phyloP scores from a whole-genome alignment of 345 rosid species.

The Gossypium herbaceum region DNA sequence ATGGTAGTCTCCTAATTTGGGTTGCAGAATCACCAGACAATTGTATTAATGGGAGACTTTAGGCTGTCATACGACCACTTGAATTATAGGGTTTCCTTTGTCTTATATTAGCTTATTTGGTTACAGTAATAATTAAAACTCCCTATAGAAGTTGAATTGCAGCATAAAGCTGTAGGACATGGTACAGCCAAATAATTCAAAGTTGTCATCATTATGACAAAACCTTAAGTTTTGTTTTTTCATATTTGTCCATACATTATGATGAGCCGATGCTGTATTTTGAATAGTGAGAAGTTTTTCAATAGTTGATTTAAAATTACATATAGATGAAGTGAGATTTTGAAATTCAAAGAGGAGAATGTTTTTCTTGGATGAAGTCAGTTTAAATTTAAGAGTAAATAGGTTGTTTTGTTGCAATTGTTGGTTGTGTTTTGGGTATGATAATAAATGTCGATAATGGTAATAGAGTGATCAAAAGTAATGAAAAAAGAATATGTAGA shows the following conservation, averaged over 20 bases:
- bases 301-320: too few species aligned
- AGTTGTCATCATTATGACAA: conserved; percentile 54
- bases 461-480: too few species aligned
- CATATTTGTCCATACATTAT: conserved; percentile 61
- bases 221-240: conserved; percentile 96
- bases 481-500: too few species aligned
- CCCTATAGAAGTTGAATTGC: conserved; percentile 26
- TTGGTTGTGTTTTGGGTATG: too few species aligned
- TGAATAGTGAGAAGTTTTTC: too few species aligned
- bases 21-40: conserved; percentile 17
- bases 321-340: too few species aligned
- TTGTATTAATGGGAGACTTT: conserved; percentile 17
- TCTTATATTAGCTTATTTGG: conserved; percentile 41
- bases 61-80: conserved; percentile 29
- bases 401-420: too few species aligned
- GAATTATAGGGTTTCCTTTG: conserved; percentile 28
- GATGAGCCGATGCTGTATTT: conserved; percentile 22
- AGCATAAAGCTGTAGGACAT: conserved; percentile 54
- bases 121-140: conserved; percentile 29
- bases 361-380: too few species aligned
- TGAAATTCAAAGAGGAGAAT: too few species aligned
- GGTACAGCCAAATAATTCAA: conserved; percentile 33
- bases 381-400: too few species aligned
- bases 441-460: too few species aligned
- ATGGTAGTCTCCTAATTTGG: conserved; percentile 2